phyloP scores from a whole-genome alignment of 1,284 basidiomycete genomes.

The Trichosporon sp. region DNA sequence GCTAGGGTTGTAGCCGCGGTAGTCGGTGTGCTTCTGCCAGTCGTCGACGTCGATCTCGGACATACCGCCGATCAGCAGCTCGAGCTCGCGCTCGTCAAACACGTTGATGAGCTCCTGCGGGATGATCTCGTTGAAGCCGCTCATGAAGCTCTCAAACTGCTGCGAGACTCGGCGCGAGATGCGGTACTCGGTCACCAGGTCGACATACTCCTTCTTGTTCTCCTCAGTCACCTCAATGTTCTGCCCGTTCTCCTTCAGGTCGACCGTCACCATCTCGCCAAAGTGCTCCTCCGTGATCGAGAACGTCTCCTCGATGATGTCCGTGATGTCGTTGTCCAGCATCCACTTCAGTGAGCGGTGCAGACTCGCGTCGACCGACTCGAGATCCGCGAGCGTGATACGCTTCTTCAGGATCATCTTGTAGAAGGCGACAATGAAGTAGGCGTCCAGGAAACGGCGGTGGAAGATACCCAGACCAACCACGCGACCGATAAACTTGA shows the following conservation, averaged over 20 bases:
- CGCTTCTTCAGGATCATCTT: conserved; percentile 95
- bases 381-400: conserved; percentile 76
- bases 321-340: conserved; percentile 95
- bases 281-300: conserved; percentile 93
- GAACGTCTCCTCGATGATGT: conserved; percentile 92
- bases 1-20: conserved; percentile 53
- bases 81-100: conserved; percentile 96
- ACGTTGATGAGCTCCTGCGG: conserved; percentile 93
- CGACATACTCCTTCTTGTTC: conserved; percentile 99
- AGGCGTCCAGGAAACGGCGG: conserved; percentile 94
- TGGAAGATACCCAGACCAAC: conserved; percentile 97
- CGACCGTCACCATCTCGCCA: conserved; percentile 89
- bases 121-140: conserved; percentile 89
- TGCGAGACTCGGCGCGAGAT: conserved; percentile 88
- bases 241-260: conserved; percentile 80
- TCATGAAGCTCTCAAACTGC: conserved; percentile 94
- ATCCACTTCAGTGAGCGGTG: conserved; percentile 94
- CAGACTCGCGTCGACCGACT: conserved; percentile 83
- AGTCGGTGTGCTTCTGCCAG: conserved; percentile 60
- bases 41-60: conserved; percentile 83
- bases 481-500: conserved; percentile 96
- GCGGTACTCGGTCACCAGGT: conserved; percentile 87
- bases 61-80: conserved; percentile 96
- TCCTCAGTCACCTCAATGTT: conserved; percentile 85
- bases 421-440: conserved; percentile 98